These are phyloP conservation scores for Eucalyptus pauciflora DNA, from an alignment of 345 rosid species.

Conservation along the genomic window DNA sequence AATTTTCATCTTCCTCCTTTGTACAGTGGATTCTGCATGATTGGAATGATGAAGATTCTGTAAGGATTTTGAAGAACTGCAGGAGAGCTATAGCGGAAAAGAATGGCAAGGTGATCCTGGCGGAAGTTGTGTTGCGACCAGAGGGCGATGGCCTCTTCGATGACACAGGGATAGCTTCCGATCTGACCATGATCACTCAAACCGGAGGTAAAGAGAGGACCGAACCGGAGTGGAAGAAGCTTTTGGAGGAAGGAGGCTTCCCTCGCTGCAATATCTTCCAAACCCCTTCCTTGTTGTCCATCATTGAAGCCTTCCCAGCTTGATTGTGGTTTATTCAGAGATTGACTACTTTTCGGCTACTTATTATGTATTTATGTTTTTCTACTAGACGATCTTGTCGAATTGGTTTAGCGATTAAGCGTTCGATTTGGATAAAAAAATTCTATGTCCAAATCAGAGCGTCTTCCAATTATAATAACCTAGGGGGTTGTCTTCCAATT, in stretches of 20 bases:
- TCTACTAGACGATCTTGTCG: no score
- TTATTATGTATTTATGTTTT: no score
- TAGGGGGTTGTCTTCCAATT: not conserved
- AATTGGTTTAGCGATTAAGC: not conserved
- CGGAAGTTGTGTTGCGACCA: not conserved
- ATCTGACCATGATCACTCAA: constrained; percentile 9
- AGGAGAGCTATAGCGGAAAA: no score
- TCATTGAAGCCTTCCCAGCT: constrained; percentile 9
- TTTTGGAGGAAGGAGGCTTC: constrained; percentile 15
- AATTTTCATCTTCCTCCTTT: no score
- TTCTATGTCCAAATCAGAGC: not conserved
- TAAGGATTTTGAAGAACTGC: no score
- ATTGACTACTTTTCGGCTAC: no score
- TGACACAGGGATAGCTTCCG: not conserved
- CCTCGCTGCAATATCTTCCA: constrained; percentile 10
- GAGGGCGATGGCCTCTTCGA: not conserved
- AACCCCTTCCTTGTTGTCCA: not conserved
- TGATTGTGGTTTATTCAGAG: not conserved
- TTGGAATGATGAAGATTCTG: no score
- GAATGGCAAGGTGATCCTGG: no score
- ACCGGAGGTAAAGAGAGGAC: constrained; percentile 9
- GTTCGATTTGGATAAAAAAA: not conserved
- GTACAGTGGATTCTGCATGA: no score
- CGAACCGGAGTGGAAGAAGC: constrained; percentile 9
- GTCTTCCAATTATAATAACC: not conserved